Percentiles rank a stretch among this genome's conserved stretches.
Evolutionary conservation across 129 eudicot species (phyloP).

Genomic region (Saposhnikovia divaricata): DNA sequence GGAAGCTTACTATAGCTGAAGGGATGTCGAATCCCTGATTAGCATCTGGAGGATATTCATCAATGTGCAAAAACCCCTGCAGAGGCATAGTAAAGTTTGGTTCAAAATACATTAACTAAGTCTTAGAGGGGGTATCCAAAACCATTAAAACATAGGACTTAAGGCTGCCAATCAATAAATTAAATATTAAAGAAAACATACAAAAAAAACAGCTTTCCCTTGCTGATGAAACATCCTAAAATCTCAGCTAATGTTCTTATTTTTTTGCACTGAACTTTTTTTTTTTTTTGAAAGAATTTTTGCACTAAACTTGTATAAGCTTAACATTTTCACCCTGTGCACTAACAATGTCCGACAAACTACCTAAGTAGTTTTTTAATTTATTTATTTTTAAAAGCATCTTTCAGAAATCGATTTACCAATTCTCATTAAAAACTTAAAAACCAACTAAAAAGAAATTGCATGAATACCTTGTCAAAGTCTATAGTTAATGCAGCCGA

Average conservation of each 20-base stretch:
- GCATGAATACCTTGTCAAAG: slow-evolving; percentile 73
- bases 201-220: too few species aligned
- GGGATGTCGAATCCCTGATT: slow-evolving; percentile 99
- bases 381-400: background rate
- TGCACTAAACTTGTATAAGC: background rate
- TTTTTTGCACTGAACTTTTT: background rate
- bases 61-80: slow-evolving; percentile 95
- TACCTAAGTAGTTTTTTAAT: background rate
- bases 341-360: background rate
- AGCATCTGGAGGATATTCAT: slow-evolving; percentile 99
- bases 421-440: background rate
- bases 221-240: background rate
- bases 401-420: background rate
- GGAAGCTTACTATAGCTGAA: slow-evolving; percentile 76
- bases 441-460: background rate
- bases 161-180: background rate
- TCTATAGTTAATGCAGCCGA: slow-evolving; percentile 79
- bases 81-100: slow-evolving; percentile 8
- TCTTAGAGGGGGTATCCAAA: background rate
- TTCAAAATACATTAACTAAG: background rate
- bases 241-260: background rate
- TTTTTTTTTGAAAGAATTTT: background rate
- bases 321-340: background rate
- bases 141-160: background rate
- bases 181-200: too few species aligned